Percentiles rank a stretch among this genome's conserved stretches.
Evolutionary conservation across 352 stramenopile species (phyloP).

Genomic region (Globisporangium solare): DNA sequence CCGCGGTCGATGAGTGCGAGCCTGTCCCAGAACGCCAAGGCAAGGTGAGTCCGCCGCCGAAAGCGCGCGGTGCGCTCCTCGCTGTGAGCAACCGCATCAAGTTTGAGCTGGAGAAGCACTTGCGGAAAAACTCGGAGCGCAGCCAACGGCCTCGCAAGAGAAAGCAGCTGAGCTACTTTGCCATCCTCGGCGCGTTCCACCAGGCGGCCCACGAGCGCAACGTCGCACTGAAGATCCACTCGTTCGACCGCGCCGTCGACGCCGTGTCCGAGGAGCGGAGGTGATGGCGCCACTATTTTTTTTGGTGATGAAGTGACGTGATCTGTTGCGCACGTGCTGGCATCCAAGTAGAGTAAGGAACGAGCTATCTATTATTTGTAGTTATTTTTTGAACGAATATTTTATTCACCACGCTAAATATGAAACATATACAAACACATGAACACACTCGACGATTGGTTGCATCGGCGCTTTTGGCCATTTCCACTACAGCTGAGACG

Average conservation of each 20-base stretch:
- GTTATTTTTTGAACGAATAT: constrained; percentile 14
- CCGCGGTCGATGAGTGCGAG: constrained; percentile 20
- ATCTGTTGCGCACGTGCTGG: neutral
- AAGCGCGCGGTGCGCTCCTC: constrained; percentile 47
- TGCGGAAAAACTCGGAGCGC: constrained; percentile 43
- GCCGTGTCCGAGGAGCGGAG: constrained; percentile 6
- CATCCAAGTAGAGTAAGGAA: too few relatives aligned
- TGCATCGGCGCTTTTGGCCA: neutral
- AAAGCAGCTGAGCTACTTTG: constrained; percentile 76
- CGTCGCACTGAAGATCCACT: constrained; percentile 25
- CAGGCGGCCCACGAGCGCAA: constrained; percentile 66
- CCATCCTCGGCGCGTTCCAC: constrained; percentile 77
- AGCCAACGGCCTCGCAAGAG: constrained; percentile 43
- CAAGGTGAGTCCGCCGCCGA: constrained; percentile 30
- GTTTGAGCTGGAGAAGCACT: constrained; percentile 63
- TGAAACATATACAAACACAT: constrained; percentile 1
- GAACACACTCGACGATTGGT: neutral
- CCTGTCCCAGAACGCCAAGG: constrained; percentile 16
- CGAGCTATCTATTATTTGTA: constrained; percentile 15
- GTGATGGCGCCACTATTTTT: constrained; percentile 4
- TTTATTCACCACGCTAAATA: constrained; percentile 15
- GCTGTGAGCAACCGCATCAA: constrained; percentile 71
- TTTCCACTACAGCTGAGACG: too few relatives aligned
- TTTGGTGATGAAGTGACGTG: constrained; percentile 4
- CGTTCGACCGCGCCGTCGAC: constrained; percentile 29